Evolutionary conservation across 306 rosid species (phyloP).

Genomic region (Casuarina cunninghamiana): DNA sequence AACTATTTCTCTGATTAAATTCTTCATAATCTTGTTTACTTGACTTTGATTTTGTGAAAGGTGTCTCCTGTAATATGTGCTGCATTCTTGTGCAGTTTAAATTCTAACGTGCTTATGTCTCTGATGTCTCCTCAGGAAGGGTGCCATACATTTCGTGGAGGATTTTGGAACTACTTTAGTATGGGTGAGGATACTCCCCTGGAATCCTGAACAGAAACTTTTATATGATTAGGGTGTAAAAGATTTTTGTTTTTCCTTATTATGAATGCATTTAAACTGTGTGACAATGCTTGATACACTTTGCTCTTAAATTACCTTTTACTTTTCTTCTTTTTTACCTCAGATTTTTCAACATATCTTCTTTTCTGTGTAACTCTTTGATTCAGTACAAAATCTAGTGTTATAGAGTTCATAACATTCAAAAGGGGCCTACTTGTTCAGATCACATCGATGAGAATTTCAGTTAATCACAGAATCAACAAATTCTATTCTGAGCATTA

Average conservation of each 20-base stretch:
- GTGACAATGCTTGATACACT: not conserved
- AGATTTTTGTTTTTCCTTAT: constrained; percentile 4
- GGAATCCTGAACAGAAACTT: constrained; percentile 19
- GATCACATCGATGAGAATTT: not conserved
- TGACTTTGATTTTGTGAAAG: constrained; percentile 14
- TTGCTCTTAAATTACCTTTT: not conserved
- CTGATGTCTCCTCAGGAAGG: constrained; percentile 68
- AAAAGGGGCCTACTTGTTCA: not conserved
- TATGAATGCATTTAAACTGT: constrained; percentile 1
- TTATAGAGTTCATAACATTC: not conserved
- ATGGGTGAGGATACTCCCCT: constrained; percentile 67
- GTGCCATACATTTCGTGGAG: constrained; percentile 88
- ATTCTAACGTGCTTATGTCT: constrained; percentile 25
- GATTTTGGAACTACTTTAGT: constrained; percentile 98
- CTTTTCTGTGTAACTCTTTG: not conserved
- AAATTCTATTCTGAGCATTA: not conserved
- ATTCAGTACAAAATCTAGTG: not conserved
- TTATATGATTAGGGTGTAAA: constrained; percentile 15
- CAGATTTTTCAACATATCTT: constrained; percentile 1
- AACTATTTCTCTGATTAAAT: not conserved
- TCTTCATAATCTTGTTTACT: not conserved
- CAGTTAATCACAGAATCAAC: not conserved
- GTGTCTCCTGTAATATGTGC: constrained; percentile 15
- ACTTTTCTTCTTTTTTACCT: constrained; percentile 13
- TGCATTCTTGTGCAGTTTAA: constrained; percentile 3